These are phyloP conservation scores for Sarcomyxa edulis DNA, from an alignment of 768 basidiomycete genomes.

Conservation along the genomic window DNA sequence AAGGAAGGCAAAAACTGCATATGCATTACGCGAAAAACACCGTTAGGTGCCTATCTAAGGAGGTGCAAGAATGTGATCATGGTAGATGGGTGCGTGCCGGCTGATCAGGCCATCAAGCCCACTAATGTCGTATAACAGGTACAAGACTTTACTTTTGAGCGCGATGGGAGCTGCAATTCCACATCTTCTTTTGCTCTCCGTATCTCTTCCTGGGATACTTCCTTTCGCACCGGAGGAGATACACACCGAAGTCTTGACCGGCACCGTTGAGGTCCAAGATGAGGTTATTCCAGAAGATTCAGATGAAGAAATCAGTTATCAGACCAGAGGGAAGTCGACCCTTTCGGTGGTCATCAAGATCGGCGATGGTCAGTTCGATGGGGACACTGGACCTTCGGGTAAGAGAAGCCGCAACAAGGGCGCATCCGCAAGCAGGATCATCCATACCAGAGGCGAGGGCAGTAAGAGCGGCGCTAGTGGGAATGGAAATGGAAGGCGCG, in stretches of 20 bases:
- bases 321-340: conserved; percentile 67
- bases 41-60: conserved; percentile 66
- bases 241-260: conserved; percentile 56
- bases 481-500: conserved; percentile 4
- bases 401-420: conserved; percentile 13
- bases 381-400: conserved; percentile 21
- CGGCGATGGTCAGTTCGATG: conserved; percentile 54
- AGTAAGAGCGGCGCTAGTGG: conserved; percentile 5
- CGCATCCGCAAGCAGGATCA: conserved; percentile 1
- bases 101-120: too few relatives aligned
- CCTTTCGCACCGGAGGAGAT: conserved; percentile 64
- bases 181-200: conserved; percentile 61
- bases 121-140: conserved; percentile 30
- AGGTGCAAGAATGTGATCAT: conserved; percentile 71
- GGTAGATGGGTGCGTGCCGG: conserved; percentile 58
- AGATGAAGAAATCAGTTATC: conserved; percentile 61
- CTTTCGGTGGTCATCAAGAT: conserved; percentile 57
- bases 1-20: conserved; percentile 79
- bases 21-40: conserved; percentile 73
- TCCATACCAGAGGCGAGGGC: conserved; percentile 2
- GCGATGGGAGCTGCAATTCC: conserved; percentile 93
- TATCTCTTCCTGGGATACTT: conserved; percentile 68
- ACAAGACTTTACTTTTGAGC: conserved; percentile 66
- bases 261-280: conserved; percentile 70
- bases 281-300: conserved; percentile 75